Percentiles rank a stretch among this genome's conserved stretches.
Evolutionary conservation across 805 yeast genomes (phyloP).

Genomic region (Candida pseudofarinosa): DNA sequence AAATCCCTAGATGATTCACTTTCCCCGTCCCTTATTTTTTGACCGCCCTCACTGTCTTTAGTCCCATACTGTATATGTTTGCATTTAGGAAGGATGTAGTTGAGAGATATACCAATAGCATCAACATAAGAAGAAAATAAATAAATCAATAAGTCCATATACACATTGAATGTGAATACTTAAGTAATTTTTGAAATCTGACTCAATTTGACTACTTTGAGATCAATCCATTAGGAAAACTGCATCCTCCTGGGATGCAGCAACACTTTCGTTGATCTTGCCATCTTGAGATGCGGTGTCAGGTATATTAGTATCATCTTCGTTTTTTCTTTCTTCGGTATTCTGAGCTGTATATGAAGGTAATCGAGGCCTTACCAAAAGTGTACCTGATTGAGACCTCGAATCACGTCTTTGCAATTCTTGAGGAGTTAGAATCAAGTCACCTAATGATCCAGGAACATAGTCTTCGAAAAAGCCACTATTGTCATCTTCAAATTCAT

Average conservation of each 20-base stretch:
- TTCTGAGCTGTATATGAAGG: constrained; percentile 7
- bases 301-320: neutral
- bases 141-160: neutral
- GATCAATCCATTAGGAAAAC: constrained; percentile 35
- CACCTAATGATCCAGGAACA: constrained; percentile 79
- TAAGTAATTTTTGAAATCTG: no score
- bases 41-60: no score
- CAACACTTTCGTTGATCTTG: constrained; percentile 3
- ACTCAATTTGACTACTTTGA: neutral
- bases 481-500: constrained; percentile 21
- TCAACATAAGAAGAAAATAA: no score
- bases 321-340: constrained; percentile 2
- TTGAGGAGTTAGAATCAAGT: constrained; percentile 70
- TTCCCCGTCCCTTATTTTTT: no score
- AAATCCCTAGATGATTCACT: no score
- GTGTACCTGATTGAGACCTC: constrained; percentile 46
- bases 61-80: no score
- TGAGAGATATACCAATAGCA: no score
- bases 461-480: constrained; percentile 53
- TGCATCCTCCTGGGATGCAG: constrained; percentile 24
- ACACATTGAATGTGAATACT: no score
- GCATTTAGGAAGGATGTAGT: no score
- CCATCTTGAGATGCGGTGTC: neutral
- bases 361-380: constrained; percentile 31
- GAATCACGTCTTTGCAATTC: constrained; percentile 69